Base-by-base conservation (phyloP, 495 filamentous ascomycete species). In the Trypethelium eluteriae region DNA sequence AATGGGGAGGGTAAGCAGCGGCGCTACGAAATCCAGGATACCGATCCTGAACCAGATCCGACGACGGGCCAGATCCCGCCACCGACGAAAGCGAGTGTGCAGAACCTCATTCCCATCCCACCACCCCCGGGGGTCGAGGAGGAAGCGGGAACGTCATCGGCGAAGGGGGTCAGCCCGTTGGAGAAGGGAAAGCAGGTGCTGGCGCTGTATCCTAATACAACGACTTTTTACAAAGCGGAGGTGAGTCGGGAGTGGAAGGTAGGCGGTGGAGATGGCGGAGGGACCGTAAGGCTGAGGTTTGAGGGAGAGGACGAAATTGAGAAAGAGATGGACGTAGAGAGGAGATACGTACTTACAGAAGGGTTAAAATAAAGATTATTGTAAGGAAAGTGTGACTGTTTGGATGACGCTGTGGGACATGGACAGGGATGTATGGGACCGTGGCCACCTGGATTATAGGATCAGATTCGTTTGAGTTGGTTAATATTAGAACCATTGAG, bases 191-290 rank as follows among this genome's bases (percentile, higher is more conserved):
- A 67, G 67, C 62, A 74, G 46, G 77, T 79, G 4, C 66, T 79
- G 14, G 77, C 77, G 46, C 70, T 77, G 68, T 93, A 93, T 71
- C 81, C 93, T 64, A 92, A 92, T 66, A 99, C 95, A 10, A 96
- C 94, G 2, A 97, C 93, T 0, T 99, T 99, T 72, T 99, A 99
- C 76, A 88, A 91, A 72, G 94, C 95, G 11, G 93, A 97, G 69
- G 93, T 98, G 10, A 68, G 69, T 1, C 69, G 66, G 50, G 62
- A 62, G 36, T 72, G 70, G 72, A 65, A 61, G 46, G 63, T 14
- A 39, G 59, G 62, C 2, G 47, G 16, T 38, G 65, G 38, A 6
- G 56, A 63, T 12, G 65, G 70, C 68, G 46, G 36, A 36, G 56
- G 41, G 11, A 18, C 69, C 65, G 74, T 71, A 35, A 64, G 71